Base-by-base conservation (phyloP, 2,329 filamentous ascomycete genomes). In the Monilinia aucupariae region DNA sequence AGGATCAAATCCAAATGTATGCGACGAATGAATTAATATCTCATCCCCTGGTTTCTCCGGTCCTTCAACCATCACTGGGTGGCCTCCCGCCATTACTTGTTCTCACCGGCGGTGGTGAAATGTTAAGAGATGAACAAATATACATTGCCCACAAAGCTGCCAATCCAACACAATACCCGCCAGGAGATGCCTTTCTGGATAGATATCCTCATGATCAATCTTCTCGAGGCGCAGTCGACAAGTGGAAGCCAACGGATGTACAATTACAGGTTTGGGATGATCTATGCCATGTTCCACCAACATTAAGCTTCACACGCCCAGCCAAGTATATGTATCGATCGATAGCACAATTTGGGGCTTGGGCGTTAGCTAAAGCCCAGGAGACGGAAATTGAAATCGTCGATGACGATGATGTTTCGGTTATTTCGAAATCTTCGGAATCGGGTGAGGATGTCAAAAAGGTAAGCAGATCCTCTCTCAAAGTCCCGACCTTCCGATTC, bases 211-310 rank as follows among this genome's bases (percentile, higher is more conserved):
- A 81, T 25, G 80, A 82, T 1, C 80, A 81, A 15, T 39, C 3
- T n/a, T 80, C 81, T 3, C 76, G 74, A 56, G 66, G 69, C 4
- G 75, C 80, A 15, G 71, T 94, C 20, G 78, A 81, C 43, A 85
- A 82, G 66, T 96, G 91, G 75, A 85, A 85, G 63, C 90, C 92
- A 0, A 99, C 94, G 0, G 85, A 96, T 69, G 93, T 97, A 0
- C 92, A 97, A 73, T 81, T 99, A 2, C 94, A 97, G 74, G 88
- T 97, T 1, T 97, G 93, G 92, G 93, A 97, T 64, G 90, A 96
- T 70, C 79, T 97, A 3, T 97, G 94, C 71, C 93, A 97, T 73
- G 92, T 96, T 7, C 87, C 89, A 0, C 91, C 93, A 0, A 97
- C 92, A 0, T 81, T 97, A n/a, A 96, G 91, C 70, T 97, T 96